Percentiles rank a stretch among this genome's conserved stretches.
Conservation (phyloP, 108 stramenopile genomes). For the Cyclotella atomus region DNA sequence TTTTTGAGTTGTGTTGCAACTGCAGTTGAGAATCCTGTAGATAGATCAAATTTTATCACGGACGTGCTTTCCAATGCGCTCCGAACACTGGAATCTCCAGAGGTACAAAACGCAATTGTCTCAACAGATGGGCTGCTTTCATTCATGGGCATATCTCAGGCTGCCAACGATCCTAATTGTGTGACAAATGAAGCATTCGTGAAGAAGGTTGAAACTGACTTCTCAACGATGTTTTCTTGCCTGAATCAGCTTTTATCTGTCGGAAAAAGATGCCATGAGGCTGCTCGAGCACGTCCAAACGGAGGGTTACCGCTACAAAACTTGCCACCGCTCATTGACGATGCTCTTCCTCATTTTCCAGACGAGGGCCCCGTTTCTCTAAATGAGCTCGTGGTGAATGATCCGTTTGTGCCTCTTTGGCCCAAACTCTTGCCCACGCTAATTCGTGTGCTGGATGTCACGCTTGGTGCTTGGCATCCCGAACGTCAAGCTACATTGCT, state of each 20-base stretch:
- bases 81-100: constrained; percentile 56
- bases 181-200: constrained; percentile 76
- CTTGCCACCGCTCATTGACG: constrained; percentile 41
- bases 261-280: constrained; percentile 88
- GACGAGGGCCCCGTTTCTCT: constrained; percentile 87
- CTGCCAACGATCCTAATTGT: constrained; percentile 60
- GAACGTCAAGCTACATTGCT: constrained; percentile 67
- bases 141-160: constrained; percentile 67
- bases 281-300: constrained; percentile 71
- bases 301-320: constrained; percentile 53
- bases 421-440: constrained; percentile 77
- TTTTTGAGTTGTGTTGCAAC: constrained; percentile 87
- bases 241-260: constrained; percentile 87
- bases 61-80: constrained; percentile 79
- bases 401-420: constrained; percentile 90
- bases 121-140: constrained; percentile 66
- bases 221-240: constrained; percentile 67
- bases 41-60: constrained; percentile 76
- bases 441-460: constrained; percentile 61
- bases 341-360: constrained; percentile 55
- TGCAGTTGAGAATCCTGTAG: constrained; percentile 78
- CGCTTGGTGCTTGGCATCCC: constrained; percentile 78
- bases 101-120: constrained; percentile 56
- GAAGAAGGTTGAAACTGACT: constrained; percentile 57
- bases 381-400: constrained; percentile 75